Evolutionary conservation across 108 stramenopile species (phyloP).

Genomic region (Stephanodiscus triporus): DNA sequence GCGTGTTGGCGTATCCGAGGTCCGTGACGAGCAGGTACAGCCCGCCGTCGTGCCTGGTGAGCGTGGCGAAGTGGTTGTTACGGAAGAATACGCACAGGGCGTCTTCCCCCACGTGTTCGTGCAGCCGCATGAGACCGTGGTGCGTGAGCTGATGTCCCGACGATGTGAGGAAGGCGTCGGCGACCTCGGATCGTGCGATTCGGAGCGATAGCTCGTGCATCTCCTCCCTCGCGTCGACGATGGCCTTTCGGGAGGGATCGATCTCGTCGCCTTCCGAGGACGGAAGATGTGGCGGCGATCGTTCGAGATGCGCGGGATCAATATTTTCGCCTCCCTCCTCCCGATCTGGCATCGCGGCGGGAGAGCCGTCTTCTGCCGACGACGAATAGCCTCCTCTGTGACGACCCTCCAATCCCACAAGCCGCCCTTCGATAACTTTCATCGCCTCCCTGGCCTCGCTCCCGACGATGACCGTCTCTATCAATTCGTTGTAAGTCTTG

Average conservation of each 20-base stretch:
- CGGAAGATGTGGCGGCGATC: background rate
- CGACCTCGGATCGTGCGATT: constrained; percentile 57
- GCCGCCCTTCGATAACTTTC: constrained; percentile 10
- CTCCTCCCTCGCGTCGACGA: constrained; percentile 14
- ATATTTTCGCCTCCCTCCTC: too few relatives aligned
- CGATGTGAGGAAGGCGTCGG: constrained; percentile 69
- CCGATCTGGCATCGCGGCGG: too few relatives aligned
- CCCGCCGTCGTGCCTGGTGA: constrained; percentile 82
- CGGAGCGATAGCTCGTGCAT: constrained; percentile 38
- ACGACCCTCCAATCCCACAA: constrained; percentile 21
- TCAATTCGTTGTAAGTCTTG: constrained; percentile 92
- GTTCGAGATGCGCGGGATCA: too few relatives aligned
- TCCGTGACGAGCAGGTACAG: constrained; percentile 94
- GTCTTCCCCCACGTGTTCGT: constrained; percentile 73
- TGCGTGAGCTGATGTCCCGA: constrained; percentile 90
- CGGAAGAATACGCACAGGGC: constrained; percentile 92
- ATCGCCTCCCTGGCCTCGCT: constrained; percentile 60
- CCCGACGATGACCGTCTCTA: constrained; percentile 86
- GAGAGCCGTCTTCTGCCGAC: too few relatives aligned
- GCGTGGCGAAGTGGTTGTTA: constrained; percentile 95
- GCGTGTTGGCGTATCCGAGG: constrained; percentile 86
- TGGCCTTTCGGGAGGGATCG: constrained; percentile 15
- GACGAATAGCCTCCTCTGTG: too few relatives aligned
- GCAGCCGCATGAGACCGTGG: constrained; percentile 77
- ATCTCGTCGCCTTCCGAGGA: background rate